Evolutionary conservation across 2,329 filamentous ascomycete genomes (phyloP), one percentile per base, ranked within the genome.

Genomic region (Monosporascus sp.): DNA sequence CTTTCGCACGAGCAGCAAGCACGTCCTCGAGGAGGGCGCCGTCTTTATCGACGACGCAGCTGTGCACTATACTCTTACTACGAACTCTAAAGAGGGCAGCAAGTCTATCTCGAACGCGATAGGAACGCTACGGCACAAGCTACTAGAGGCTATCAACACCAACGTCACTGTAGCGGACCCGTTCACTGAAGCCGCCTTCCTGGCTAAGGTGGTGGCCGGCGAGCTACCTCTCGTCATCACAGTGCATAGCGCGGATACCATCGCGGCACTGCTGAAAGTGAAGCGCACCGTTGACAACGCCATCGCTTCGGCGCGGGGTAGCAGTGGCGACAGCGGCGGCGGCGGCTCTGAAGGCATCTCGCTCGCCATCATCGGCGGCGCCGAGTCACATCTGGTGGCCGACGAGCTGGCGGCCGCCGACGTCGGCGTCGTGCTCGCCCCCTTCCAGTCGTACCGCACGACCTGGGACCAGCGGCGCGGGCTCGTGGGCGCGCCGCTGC

Each of bases 401-500:
- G 58, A 72, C 2, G 78, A 83, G 52, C 75, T 88, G 11, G 82
- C 82, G 0, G 71, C 72, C 0, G 82, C 83, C 0, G 59, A 73
- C 1, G 80, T 85, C 0, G 76, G 80, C 54, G 81, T 88, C 20
- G 77, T 88, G 26, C 76, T 88, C 2, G 74, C 79, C 0, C 84
- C 84, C 1, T 66, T 85, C 14, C 78, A 82, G 57, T 77, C 81
- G 0, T 83, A 80, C 61, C 75, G 77, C 2, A 66, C 64, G 3
- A 67, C 64, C 0, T 88, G 85, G 85, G 83, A 87, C 56, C 73
- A 85, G 66, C 79, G 83, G 0, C 79, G 84, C 2, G 78, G 82
- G 0, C 71, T 88, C 11, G 79, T 82, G 0, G 85, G 85, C 1
- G 84, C 85, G 5, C 85, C 85, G 1, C 73, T 88, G 0, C 85